These are phyloP conservation scores for Coprinellus aureogranulatus DNA, from an alignment of 768 basidiomycete genomes.

Conservation along the genomic window DNA sequence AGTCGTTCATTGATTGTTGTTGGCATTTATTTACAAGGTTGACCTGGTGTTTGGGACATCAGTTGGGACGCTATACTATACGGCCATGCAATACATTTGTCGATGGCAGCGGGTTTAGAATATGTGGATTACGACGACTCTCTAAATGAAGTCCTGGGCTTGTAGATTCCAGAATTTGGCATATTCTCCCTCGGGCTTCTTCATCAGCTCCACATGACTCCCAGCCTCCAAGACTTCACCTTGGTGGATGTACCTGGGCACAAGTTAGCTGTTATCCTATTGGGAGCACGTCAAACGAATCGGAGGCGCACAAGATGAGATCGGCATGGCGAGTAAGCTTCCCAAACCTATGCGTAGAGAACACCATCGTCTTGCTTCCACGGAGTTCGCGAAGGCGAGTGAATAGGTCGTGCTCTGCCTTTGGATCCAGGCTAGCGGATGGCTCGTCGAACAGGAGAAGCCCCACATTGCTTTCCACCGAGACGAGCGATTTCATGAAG, in stretches of 20 bases:
- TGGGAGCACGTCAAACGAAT: no score
- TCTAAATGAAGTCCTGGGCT: background rate
- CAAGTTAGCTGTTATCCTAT: no score
- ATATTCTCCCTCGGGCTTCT: background rate
- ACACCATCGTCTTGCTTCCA: constrained; percentile 79
- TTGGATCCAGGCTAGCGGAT: constrained; percentile 70
- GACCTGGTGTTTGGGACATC: background rate
- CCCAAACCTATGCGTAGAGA: constrained; percentile 72
- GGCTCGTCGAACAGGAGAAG: constrained; percentile 71
- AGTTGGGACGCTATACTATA: no score
- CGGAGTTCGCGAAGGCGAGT: constrained; percentile 62
- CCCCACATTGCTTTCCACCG: constrained; percentile 45
- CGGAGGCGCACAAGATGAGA: no score
- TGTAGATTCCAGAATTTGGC: background rate
- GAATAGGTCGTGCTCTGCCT: constrained; percentile 76
- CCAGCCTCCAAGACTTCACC: background rate
- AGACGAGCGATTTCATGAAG: constrained; percentile 69
- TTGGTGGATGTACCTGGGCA: background rate
- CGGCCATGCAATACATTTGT: no score
- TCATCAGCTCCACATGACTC: background rate
- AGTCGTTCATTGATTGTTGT: background rate
- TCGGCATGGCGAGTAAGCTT: constrained; percentile 56
- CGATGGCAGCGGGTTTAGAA: no score
- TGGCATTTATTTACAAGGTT: background rate
- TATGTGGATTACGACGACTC: no score